Percentiles rank a stretch among this genome's conserved stretches.
phyloP scores from a whole-genome alignment of 352 stramenopile genomes.

The Phytophthora citricola region DNA sequence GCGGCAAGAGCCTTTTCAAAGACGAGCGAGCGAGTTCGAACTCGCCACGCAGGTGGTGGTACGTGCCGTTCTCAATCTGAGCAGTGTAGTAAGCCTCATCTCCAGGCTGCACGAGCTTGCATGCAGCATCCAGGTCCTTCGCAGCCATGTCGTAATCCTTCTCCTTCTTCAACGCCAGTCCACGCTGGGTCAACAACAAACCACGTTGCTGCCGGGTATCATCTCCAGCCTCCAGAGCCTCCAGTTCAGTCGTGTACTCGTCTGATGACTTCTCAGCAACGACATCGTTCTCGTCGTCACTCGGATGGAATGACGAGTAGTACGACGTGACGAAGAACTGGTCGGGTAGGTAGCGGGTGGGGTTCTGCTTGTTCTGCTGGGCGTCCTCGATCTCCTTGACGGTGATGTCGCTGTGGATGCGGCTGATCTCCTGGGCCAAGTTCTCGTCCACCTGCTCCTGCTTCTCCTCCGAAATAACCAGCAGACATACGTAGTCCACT shows the following conservation, averaged over 20 bases:
- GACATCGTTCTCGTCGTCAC: slow-evolving; percentile 79
- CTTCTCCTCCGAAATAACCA: slow-evolving; percentile 83
- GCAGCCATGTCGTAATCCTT: slow-evolving; percentile 73
- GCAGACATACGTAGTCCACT: slow-evolving; percentile 81
- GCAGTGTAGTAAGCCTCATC: slow-evolving; percentile 76
- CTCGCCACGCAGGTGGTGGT: slow-evolving; percentile 78
- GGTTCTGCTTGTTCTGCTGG: slow-evolving; percentile 67
- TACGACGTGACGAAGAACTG: slow-evolving; percentile 89
- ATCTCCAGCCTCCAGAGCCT: slow-evolving; percentile 42
- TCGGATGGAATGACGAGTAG: slow-evolving; percentile 86
- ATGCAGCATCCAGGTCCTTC: slow-evolving; percentile 63
- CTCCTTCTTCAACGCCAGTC: slow-evolving; percentile 67
- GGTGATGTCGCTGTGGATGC: slow-evolving; percentile 79
- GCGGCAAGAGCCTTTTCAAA: slow-evolving; percentile 62
- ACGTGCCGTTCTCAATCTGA: slow-evolving; percentile 81
- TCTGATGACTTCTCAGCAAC: slow-evolving; percentile 57
- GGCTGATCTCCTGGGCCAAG: slow-evolving; percentile 75
- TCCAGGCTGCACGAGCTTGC: slow-evolving; percentile 50
- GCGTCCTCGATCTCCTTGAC: slow-evolving; percentile 67
- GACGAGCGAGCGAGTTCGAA: slow-evolving; percentile 70
- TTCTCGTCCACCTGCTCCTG: slow-evolving; percentile 77
- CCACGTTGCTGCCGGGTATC: slow-evolving; percentile 44
- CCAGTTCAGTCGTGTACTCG: slow-evolving; percentile 64
- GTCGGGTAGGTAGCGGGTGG: slow-evolving; percentile 69
- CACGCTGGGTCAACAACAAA: slow-evolving; percentile 67